Evolutionary conservation across 2,329 filamentous ascomycete species (phyloP).

Genomic region (Periconia macrospinosa): DNA sequence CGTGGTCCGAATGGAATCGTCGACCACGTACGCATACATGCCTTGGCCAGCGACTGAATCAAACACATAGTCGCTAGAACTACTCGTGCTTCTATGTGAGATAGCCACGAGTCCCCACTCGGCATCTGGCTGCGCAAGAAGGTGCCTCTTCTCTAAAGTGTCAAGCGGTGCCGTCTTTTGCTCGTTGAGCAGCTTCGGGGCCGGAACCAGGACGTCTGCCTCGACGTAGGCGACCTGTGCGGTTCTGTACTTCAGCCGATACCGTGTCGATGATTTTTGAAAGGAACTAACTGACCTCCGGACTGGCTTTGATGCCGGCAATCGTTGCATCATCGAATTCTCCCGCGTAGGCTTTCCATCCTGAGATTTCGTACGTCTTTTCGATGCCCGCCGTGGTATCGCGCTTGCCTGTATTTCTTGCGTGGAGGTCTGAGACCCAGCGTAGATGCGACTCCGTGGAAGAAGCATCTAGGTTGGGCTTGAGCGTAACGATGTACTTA

Average conservation of each 20-base stretch:
- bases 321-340: constrained; percentile 50
- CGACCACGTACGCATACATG: constrained; percentile 60
- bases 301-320: constrained; percentile 39
- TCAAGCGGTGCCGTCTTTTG: background rate
- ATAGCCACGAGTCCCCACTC: constrained; percentile 28
- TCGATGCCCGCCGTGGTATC: constrained; percentile 41
- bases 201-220: constrained; percentile 15
- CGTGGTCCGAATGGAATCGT: constrained; percentile 59
- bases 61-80: constrained; percentile 17
- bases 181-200: constrained; percentile 7
- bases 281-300: constrained; percentile 16
- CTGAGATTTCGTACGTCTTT: constrained; percentile 46
- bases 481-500: constrained; percentile 29
- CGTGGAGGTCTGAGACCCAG: constrained; percentile 39
- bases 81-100: constrained; percentile 11
- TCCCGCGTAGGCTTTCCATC: constrained; percentile 48
- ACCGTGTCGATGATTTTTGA: background rate
- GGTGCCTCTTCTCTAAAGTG: constrained; percentile 12
- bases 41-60: constrained; percentile 16
- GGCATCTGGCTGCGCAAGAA: constrained; percentile 17
- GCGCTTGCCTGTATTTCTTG: constrained; percentile 38
- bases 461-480: constrained; percentile 11
- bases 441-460: constrained; percentile 34
- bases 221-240: constrained; percentile 16
- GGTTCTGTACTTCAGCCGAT: too few relatives aligned